phyloP scores from a whole-genome alignment of 1,139 yeast genomes.

The Suhomyces atakaporum region DNA sequence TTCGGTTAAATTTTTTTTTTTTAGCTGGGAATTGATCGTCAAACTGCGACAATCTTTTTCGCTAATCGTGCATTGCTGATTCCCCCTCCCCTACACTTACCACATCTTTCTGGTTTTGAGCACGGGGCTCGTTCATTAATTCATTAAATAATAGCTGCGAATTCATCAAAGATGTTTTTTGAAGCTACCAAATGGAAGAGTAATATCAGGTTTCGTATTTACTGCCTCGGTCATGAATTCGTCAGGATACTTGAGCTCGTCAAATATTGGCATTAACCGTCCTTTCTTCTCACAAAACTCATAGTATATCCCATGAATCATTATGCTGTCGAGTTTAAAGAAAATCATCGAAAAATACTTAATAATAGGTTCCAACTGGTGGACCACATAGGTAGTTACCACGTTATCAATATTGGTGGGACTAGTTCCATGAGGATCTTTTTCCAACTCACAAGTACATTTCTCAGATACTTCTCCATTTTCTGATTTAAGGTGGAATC shows the following conservation, averaged over 20 bases:
- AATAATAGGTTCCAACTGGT: slow-evolving; percentile 37
- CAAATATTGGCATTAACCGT: slow-evolving; percentile 31
- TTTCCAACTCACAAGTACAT: slow-evolving; percentile 28
- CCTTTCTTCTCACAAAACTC: slow-evolving; percentile 17
- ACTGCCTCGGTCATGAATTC: slow-evolving; percentile 16
- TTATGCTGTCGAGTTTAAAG: slow-evolving; percentile 28
- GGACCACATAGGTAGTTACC: slow-evolving; percentile 39
- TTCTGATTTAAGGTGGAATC: slow-evolving; percentile 26
- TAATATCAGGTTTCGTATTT: neutral
- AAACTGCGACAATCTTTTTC: too few species aligned
- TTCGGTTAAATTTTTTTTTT: too few species aligned
- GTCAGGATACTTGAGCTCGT: slow-evolving; percentile 30
- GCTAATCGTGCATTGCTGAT: neutral
- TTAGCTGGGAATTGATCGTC: too few species aligned
- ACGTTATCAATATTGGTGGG: slow-evolving; percentile 34
- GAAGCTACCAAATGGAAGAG: slow-evolving; percentile 14
- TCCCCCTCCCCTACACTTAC: too few species aligned
- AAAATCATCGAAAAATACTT: slow-evolving; percentile 29
- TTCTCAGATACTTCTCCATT: slow-evolving; percentile 5
- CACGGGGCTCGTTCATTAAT: neutral
- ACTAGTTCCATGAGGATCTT: slow-evolving; percentile 28
- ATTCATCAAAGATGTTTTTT: neutral
- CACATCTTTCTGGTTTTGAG: too few species aligned
- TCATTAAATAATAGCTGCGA: neutral
- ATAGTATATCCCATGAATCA: slow-evolving; percentile 44